Base-by-base conservation (phyloP, 768 basidiomycete species). In the Leccinum ochraceum region DNA sequence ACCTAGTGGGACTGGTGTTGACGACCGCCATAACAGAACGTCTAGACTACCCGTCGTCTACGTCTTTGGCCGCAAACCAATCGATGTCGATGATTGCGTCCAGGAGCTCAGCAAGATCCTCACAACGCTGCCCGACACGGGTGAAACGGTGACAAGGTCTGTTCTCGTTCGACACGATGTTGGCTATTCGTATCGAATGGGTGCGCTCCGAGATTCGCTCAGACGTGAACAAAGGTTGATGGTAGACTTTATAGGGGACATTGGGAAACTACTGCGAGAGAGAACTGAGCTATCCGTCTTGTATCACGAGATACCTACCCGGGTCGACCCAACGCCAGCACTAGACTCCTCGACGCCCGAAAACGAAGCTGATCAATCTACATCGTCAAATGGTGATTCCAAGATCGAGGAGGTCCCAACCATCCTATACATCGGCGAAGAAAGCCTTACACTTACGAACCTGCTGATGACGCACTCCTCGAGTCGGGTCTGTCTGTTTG, bases 21-120 rank as follows among this genome's bases (percentile, higher is more conserved):
- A 69, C 44, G 52, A 54, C n/a, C 4, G 32, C 1, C 32, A 42
- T 39, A 20, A 37, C 59, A 97, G 95, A 64, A 90, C 92, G 11
- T 92, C 90, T 24, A 85, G 94, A 16, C 74, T 98, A 0, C 94
- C 95, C 0, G 90, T 95, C 3, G 83, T 95, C 34, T 98, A 96
- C 71, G 86, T 98, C 37, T 94, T 98, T 69, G 94, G 94, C 0
- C 87, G 88, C 66, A 86, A 87, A 59, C 63, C 75, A 0, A 74
- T 97, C 36, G 85, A 93, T 62, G 71, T 84, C 1, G 72, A 78
- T 4, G 70, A 79, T 59, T 89, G 86, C 62, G 76, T 80, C 10
- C 64, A 72, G 13, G 72, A 76, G 49, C 64, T 90, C 14, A 54
- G 75, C 17, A 69, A 71, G 17, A 64, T 77, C 13, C 67, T 83